Conservation (phyloP, 2,329 filamentous ascomycete species). For the Aspergillus thermomutatus region DNA sequence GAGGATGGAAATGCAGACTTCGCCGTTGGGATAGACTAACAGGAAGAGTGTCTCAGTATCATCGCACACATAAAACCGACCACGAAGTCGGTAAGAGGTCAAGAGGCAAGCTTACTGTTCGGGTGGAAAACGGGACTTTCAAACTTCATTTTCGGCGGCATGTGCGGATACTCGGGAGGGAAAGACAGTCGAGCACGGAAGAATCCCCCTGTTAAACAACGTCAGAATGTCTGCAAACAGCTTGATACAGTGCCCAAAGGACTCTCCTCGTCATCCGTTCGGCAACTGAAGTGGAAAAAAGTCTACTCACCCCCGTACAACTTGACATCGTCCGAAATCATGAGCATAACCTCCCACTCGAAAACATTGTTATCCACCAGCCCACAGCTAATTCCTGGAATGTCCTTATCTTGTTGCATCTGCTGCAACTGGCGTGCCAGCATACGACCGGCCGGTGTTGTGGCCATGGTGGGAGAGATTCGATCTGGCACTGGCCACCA, state of each 20-base stretch:
- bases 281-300: background rate
- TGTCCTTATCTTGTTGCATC: conserved; percentile 87
- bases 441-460: conserved; percentile 54
- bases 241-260: background rate
- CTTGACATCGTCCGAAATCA: conserved; percentile 93
- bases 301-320: conserved; percentile 75
- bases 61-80: background rate
- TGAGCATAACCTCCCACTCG: conserved; percentile 98
- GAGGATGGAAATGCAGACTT: conserved; percentile 94
- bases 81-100: background rate
- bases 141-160: conserved; percentile 87
- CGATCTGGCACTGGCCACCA: background rate
- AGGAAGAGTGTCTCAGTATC: background rate
- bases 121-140: conserved; percentile 86
- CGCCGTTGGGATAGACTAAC: conserved; percentile 74
- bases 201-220: conserved; percentile 69
- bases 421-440: conserved; percentile 85
- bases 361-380: conserved; percentile 84
- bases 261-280: background rate
- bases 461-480: conserved; percentile 34
- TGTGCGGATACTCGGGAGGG: conserved; percentile 78
- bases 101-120: conserved; percentile 59
- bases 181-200: conserved; percentile 85
- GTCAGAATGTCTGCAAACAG: conserved; percentile 1
- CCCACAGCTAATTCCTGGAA: conserved; percentile 91